These are phyloP conservation scores for Umbellularia californica DNA, from an alignment of 164 flowering plant genomes.

Conservation along the genomic window DNA sequence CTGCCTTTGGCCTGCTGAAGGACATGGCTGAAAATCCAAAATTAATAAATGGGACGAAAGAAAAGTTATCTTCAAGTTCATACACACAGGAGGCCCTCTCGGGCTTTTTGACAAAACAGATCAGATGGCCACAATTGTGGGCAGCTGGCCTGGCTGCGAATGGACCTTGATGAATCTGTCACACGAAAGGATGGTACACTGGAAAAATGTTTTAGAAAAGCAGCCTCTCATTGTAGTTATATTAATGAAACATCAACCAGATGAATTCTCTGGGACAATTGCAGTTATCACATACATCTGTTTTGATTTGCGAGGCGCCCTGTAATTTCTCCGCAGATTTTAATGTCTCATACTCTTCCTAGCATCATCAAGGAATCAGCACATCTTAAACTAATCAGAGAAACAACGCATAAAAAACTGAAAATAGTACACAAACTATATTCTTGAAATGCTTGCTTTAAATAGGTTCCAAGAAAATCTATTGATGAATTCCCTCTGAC, in stretches of 20 bases:
- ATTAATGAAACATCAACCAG: not conserved
- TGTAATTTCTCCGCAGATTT: too few relatives aligned
- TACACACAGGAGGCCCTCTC: constrained; percentile 93
- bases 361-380: too few relatives aligned
- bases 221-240: not conserved
- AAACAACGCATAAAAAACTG: too few relatives aligned
- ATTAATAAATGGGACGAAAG: constrained; percentile 71
- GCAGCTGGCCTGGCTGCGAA: constrained; percentile 47
- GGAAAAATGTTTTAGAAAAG: constrained; percentile 75
- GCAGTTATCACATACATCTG: too few relatives aligned
- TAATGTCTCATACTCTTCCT: too few relatives aligned
- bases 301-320: too few relatives aligned
- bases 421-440: too few relatives aligned
- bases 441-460: too few relatives aligned
- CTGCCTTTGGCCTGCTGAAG: constrained; percentile 72
- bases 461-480: too few relatives aligned
- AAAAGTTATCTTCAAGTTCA: constrained; percentile 50
- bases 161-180: constrained; percentile 61
- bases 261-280: not conserved
- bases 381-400: too few relatives aligned
- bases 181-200: constrained; percentile 57
- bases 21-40: constrained; percentile 74
- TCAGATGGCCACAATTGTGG: constrained; percentile 46
- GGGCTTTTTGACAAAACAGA: constrained; percentile 85
- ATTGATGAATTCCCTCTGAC: too few relatives aligned